Conservation (phyloP, 2,329 filamentous ascomycete genomes). For the Penicillium sp. region DNA sequence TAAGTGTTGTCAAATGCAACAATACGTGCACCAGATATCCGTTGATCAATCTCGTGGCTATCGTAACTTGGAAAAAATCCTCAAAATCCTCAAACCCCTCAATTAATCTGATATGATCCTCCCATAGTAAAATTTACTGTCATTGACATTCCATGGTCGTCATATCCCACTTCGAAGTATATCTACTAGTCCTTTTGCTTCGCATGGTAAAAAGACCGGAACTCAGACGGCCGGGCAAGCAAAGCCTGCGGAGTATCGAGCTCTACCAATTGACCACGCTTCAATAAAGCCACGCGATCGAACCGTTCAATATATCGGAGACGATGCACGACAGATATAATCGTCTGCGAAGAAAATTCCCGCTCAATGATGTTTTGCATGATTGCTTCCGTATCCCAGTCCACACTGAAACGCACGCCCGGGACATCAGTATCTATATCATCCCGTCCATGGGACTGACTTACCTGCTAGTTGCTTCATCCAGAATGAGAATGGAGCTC, state of each 20-base stretch:
- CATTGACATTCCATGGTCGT: too few species aligned
- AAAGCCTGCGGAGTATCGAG: constrained; percentile 3
- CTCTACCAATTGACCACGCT: constrained; percentile 22
- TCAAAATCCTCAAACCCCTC: too few species aligned
- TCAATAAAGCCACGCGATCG: constrained; percentile 27
- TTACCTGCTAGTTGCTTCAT: constrained; percentile 23
- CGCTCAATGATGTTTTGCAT: constrained; percentile 29
- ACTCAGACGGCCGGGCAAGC: not conserved
- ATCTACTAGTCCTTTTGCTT: not conserved
- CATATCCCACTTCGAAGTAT: too few species aligned
- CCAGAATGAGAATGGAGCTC: constrained; percentile 13
- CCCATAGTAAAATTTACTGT: too few species aligned
- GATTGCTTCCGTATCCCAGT: constrained; percentile 16
- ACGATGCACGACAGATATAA: constrained; percentile 30
- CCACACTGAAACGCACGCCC: constrained; percentile 5
- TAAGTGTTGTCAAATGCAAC: too few species aligned
- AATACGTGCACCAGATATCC: too few species aligned
- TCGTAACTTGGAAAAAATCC: too few species aligned
- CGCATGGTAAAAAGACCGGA: not conserved
- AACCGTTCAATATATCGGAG: constrained; percentile 27
- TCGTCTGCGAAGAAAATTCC: constrained; percentile 26
- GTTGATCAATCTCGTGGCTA: too few species aligned
- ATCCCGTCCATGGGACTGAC: not conserved
- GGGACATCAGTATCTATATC: not conserved
- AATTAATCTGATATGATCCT: too few species aligned